Evolutionary conservation across 2,329 filamentous ascomycete genomes (phyloP).

Genomic region (Fusarium sp.): DNA sequence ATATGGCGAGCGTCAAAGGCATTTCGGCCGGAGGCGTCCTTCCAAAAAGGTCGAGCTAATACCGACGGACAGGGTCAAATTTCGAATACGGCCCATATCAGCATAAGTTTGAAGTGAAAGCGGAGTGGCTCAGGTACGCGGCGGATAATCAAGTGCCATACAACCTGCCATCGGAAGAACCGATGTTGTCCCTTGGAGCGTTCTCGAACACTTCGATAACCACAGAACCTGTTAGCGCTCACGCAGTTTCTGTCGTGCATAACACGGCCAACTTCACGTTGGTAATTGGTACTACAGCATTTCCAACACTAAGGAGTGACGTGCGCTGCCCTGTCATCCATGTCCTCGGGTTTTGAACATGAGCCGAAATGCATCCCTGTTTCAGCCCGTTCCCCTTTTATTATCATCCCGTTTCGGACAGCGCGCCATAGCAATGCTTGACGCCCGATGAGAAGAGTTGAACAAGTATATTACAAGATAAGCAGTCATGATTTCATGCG

Average conservation of each 20-base stretch:
- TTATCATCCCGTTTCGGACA: slow-evolving; percentile 18
- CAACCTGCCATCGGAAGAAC: slow-evolving; percentile 10
- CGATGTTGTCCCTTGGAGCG: slow-evolving; percentile 17
- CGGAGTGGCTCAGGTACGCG: slow-evolving; percentile 17
- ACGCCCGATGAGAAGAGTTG: neutral
- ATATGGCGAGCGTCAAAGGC: slow-evolving; percentile 1
- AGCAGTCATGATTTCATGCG: slow-evolving; percentile 9
- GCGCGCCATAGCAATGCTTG: neutral
- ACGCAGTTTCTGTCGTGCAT: slow-evolving; percentile 27
- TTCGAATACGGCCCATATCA: slow-evolving; percentile 17
- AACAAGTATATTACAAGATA: slow-evolving; percentile 5
- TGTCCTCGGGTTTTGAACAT: slow-evolving; percentile 9
- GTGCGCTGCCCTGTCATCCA: slow-evolving; percentile 9
- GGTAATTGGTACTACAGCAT: neutral
- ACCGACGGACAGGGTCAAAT: neutral
- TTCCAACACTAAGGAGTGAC: slow-evolving; percentile 8
- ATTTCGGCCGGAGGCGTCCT: slow-evolving; percentile 24
- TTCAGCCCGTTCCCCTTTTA: slow-evolving; percentile 32
- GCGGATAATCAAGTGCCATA: slow-evolving; percentile 1
- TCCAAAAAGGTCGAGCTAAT: slow-evolving; percentile 2
- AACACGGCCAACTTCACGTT: neutral
- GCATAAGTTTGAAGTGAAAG: slow-evolving; percentile 11
- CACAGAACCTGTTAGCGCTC: slow-evolving; percentile 28
- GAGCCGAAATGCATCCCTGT: slow-evolving; percentile 26
- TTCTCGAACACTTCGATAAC: slow-evolving; percentile 31